Conservation (phyloP, 202 grass and related monocot species). For the Elaeis oleifera region DNA sequence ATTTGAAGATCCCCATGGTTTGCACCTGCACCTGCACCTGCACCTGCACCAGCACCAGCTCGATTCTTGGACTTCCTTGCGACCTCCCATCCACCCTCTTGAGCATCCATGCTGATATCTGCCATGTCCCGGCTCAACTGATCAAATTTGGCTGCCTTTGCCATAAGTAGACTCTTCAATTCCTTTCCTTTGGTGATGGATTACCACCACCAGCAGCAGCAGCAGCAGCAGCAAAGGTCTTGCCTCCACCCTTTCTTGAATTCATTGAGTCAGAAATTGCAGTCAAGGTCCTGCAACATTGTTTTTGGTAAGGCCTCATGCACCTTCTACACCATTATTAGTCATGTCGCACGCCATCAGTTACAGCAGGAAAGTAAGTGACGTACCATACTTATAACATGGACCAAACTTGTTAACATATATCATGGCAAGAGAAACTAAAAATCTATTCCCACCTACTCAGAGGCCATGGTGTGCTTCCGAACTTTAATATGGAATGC, state of each 20-base stretch:
- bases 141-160: slow-evolving; percentile 16
- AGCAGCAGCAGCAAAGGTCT: background rate
- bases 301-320: background rate
- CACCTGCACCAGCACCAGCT: slow-evolving; percentile 7
- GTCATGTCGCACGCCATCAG: no score
- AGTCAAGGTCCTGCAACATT: slow-evolving; percentile 6
- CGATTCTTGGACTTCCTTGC: slow-evolving; percentile 50
- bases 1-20: slow-evolving; percentile 40
- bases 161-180: slow-evolving; percentile 14
- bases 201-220: background rate
- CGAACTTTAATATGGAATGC: no score
- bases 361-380: no score
- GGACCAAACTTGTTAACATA: no score
- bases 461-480: no score
- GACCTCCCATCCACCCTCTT: slow-evolving; percentile 57
- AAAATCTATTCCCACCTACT: no score
- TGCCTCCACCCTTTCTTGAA: slow-evolving; percentile 15
- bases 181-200: slow-evolving; percentile 9
- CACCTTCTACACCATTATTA: no score
- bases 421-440: no score
- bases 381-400: no score
- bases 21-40: slow-evolving; percentile 23
- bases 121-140: slow-evolving; percentile 24
- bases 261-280: background rate
- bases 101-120: slow-evolving; percentile 8